Percentiles rank a stretch among this genome's conserved stretches.
Evolutionary conservation across 345 rosid genomes (phyloP).

Genomic region (Cardamine resedifolia): DNA sequence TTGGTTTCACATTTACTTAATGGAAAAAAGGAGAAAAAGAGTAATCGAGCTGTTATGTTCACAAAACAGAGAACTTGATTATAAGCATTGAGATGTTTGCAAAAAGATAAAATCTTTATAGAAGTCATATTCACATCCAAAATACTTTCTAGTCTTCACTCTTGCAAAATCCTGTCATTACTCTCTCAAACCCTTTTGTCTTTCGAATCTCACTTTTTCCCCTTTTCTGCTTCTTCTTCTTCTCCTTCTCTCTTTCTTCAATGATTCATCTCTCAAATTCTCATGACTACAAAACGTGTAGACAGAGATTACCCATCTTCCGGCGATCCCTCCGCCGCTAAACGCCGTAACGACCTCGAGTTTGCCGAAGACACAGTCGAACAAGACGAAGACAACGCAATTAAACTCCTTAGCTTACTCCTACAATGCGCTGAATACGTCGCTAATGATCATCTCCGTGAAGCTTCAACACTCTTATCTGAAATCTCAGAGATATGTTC

Average conservation of each 20-base stretch:
- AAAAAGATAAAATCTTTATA: background rate
- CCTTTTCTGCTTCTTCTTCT: background rate
- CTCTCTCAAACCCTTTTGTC: slow-evolving; percentile 45
- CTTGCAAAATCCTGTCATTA: slow-evolving; percentile 36
- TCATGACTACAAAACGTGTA: slow-evolving; percentile 47
- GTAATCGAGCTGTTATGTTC: slow-evolving; percentile 10
- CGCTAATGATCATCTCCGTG: slow-evolving; percentile 67
- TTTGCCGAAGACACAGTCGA: slow-evolving; percentile 30
- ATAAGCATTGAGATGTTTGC: background rate
- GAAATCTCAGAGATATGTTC: slow-evolving; percentile 78
- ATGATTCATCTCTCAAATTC: slow-evolving; percentile 11
- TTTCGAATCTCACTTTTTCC: slow-evolving; percentile 44
- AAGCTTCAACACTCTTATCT: slow-evolving; percentile 68
- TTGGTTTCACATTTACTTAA: background rate
- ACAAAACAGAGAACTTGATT: slow-evolving; percentile 3
- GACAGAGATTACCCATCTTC: slow-evolving; percentile 36
- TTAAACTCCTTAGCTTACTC: slow-evolving; percentile 71
- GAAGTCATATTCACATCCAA: slow-evolving; percentile 9
- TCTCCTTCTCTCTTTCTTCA: slow-evolving; percentile 31
- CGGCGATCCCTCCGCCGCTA: slow-evolving; percentile 49
- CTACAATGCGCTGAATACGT: slow-evolving; percentile 94
- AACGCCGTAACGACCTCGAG: slow-evolving; percentile 43
- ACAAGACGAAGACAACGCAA: slow-evolving; percentile 27
- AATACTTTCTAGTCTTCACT: slow-evolving; percentile 32
- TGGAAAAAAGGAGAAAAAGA: background rate